Percentiles rank a stretch among this genome's conserved stretches.
Evolutionary conservation across 805 yeast species (phyloP).

Genomic region (Candida fluviatilis): DNA sequence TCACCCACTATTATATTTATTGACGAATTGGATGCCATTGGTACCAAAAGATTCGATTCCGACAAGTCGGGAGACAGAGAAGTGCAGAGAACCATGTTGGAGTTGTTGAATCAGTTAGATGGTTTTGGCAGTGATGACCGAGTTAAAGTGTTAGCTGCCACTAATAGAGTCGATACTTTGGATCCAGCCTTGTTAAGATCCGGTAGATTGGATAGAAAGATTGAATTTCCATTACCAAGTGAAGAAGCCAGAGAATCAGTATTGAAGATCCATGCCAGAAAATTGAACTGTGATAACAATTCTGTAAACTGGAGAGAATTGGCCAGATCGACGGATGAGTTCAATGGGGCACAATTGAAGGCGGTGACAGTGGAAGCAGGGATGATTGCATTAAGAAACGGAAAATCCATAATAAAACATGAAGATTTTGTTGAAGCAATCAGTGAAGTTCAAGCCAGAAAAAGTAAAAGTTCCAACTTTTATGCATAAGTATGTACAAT

Average conservation of each 20-base stretch:
- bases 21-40: conserved; percentile 46
- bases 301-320: conserved; percentile 96
- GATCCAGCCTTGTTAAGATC: conserved; percentile 98
- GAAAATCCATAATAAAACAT: conserved; percentile 86
- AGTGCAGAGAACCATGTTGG: conserved; percentile 48
- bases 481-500: conserved; percentile 58
- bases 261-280: conserved; percentile 94
- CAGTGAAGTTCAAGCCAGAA: conserved; percentile 97
- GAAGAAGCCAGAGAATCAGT: conserved; percentile 98
- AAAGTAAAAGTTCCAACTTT: conserved; percentile 90
- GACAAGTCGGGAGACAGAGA: conserved; percentile 45
- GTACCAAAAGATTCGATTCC: conserved; percentile 43
- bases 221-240: conserved; percentile 95
- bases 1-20: conserved; percentile 45
- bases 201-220: conserved; percentile 96
- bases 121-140: conserved; percentile 97
- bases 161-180: conserved; percentile 94
- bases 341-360: conserved; percentile 97
- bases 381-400: conserved; percentile 97
- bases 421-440: conserved; percentile 98
- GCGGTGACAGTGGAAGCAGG: conserved; percentile 99
- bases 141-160: conserved; percentile 96
- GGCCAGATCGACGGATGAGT: conserved; percentile 97
- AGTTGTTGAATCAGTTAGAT: conserved; percentile 55
- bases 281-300: conserved; percentile 83